Conservation (phyloP, 1,139 yeast genomes). For the Pichia inconspicua region DNA sequence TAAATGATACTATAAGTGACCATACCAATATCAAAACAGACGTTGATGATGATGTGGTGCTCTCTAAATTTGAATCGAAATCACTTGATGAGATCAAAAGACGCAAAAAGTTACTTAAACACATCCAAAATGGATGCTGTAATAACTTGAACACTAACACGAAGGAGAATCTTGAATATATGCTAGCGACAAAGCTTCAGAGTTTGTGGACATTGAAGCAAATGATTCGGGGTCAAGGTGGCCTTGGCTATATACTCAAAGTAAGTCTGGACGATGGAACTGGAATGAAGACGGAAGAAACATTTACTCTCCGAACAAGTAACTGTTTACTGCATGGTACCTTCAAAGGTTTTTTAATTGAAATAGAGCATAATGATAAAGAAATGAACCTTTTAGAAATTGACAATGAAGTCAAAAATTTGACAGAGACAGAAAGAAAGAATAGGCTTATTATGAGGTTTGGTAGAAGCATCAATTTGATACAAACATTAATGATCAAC, state of each 20-base stretch:
- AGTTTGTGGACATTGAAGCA: conserved; percentile 69
- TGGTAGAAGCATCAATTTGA: conserved; percentile 26
- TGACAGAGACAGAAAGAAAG: conserved; percentile 15
- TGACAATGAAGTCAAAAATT: conserved; percentile 9
- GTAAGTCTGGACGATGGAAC: conserved; percentile 34
- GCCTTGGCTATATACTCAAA: conserved; percentile 49
- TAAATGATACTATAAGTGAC: no score
- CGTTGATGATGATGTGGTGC: conserved; percentile 11
- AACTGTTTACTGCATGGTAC: conserved; percentile 69
- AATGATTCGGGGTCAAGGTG: conserved; percentile 72
- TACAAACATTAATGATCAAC: conserved; percentile 24
- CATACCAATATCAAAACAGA: background rate
- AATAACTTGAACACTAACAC: conserved; percentile 35
- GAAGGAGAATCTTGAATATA: conserved; percentile 41
- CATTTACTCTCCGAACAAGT: conserved; percentile 44
- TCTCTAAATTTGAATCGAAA: conserved; percentile 6
- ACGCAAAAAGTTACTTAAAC: conserved; percentile 18
- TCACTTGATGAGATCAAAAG: conserved; percentile 11
- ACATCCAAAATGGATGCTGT: conserved; percentile 27
- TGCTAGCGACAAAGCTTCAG: conserved; percentile 51
- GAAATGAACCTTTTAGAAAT: conserved; percentile 16
- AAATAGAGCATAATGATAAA: conserved; percentile 38
- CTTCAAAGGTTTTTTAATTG: conserved; percentile 63
- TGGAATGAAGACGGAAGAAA: conserved; percentile 20
- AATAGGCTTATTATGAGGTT: conserved; percentile 24